Evolutionary conservation across 768 basidiomycete genomes (phyloP).

Genomic region (Macrolepiota fuliginosa): DNA sequence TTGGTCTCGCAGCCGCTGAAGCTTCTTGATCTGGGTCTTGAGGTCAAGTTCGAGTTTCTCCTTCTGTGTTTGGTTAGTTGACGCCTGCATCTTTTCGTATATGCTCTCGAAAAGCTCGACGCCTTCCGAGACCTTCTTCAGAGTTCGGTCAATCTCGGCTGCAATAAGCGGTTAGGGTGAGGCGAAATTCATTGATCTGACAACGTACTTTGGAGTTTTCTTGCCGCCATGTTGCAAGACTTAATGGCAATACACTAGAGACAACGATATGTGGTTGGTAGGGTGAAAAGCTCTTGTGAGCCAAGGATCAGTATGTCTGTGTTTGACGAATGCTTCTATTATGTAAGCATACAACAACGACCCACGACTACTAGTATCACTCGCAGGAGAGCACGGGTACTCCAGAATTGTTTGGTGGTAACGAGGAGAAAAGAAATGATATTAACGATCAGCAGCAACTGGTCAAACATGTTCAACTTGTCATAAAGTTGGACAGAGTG

Average conservation of each 20-base stretch:
- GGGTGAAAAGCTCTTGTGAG: neutral
- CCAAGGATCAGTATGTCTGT: neutral
- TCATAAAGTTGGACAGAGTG: too few species aligned
- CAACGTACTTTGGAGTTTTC: conserved; percentile 81
- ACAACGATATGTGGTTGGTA: neutral
- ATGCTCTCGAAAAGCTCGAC: conserved; percentile 94
- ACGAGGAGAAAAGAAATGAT: too few species aligned
- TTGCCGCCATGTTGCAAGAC: conserved; percentile 67
- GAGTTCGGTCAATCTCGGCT: conserved; percentile 99
- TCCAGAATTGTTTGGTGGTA: too few species aligned
- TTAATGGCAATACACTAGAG: conserved; percentile 2
- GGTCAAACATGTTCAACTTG: too few species aligned
- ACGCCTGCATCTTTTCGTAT: conserved; percentile 97
- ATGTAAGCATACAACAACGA: neutral
- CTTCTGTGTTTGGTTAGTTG: conserved; percentile 79
- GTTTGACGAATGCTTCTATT: neutral
- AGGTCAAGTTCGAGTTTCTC: conserved; percentile 51
- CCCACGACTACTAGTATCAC: too few species aligned
- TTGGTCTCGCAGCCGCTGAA: conserved; percentile 96
- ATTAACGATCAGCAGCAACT: too few species aligned
- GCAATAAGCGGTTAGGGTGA: conserved; percentile 12
- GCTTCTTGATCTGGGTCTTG: conserved; percentile 96
- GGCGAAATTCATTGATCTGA: too few species aligned
- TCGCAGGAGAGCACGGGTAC: too few species aligned
- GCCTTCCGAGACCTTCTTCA: conserved; percentile 96